Conservation (phyloP, 805 yeast genomes). For the Priceomyces haplophilus region DNA sequence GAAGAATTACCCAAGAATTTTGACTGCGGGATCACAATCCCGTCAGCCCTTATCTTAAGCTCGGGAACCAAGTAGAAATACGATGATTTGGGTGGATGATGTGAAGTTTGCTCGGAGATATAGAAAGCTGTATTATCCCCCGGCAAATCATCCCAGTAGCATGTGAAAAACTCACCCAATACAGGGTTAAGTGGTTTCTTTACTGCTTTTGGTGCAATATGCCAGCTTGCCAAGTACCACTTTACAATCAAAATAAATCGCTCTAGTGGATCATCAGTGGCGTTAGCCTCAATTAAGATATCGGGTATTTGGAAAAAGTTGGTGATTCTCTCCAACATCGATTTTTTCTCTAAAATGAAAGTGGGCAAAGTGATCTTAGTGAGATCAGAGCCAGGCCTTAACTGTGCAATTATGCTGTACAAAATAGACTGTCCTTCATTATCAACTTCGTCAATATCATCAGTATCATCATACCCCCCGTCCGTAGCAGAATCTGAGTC, state of each 20-base stretch:
- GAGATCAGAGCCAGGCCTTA: constrained; percentile 89
- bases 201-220: constrained; percentile 97
- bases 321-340: constrained; percentile 93
- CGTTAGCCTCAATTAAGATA: constrained; percentile 66
- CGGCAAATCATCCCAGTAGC: constrained; percentile 88
- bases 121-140: constrained; percentile 70
- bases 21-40: constrained; percentile 82
- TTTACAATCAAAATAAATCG: constrained; percentile 73
- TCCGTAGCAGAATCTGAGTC: neutral
- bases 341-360: constrained; percentile 88
- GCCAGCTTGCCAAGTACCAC: constrained; percentile 97
- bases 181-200: constrained; percentile 96
- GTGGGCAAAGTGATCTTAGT: constrained; percentile 93
- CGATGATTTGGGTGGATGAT: constrained; percentile 97
- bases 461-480: constrained; percentile 29
- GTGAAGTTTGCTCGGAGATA: constrained; percentile 91
- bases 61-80: constrained; percentile 87
- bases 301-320: constrained; percentile 82
- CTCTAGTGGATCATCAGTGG: constrained; percentile 52
- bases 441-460: constrained; percentile 90
- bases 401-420: constrained; percentile 82
- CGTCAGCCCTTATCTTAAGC: constrained; percentile 79
- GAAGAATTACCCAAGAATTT: constrained; percentile 92
- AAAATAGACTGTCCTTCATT: constrained; percentile 85
- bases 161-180: constrained; percentile 83